Conservation (phyloP, 495 filamentous ascomycete species). For the Penicillium macrosclerotiorum region DNA sequence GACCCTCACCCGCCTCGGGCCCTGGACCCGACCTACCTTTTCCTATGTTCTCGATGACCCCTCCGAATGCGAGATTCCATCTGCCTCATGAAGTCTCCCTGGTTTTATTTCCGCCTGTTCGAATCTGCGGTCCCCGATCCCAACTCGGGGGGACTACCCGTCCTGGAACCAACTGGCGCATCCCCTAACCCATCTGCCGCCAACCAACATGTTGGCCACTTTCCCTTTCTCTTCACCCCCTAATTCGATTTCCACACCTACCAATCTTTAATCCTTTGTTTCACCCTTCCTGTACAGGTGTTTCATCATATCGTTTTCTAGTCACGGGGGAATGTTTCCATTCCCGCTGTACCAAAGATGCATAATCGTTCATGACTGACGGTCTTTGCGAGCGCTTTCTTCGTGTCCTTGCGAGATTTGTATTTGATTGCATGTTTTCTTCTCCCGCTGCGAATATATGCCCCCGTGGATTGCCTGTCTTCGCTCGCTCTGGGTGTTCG, state of each 20-base stretch:
- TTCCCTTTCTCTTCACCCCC: slow-evolving; percentile 26
- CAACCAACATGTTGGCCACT: slow-evolving; percentile 17
- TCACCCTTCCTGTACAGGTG: slow-evolving; percentile 35
- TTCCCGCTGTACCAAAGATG: slow-evolving; percentile 29
- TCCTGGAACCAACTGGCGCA: slow-evolving; percentile 6
- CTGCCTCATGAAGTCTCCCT: slow-evolving; percentile 26
- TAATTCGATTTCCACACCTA: slow-evolving; percentile 27
- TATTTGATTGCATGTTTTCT: slow-evolving; percentile 17
- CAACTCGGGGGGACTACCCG: neutral
- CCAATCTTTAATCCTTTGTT: slow-evolving; percentile 38
- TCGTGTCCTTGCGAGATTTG: slow-evolving; percentile 10
- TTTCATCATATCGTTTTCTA: slow-evolving; percentile 2
- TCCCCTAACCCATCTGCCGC: slow-evolving; percentile 4
- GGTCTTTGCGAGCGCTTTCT: neutral
- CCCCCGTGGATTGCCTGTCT: neutral
- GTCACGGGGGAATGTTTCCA: slow-evolving; percentile 16
- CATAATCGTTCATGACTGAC: slow-evolving; percentile 19
- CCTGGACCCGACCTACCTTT: slow-evolving; percentile 9
- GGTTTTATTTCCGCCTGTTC: slow-evolving; percentile 10
- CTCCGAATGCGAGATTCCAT: slow-evolving; percentile 10
- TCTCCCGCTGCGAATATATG: slow-evolving; percentile 9
- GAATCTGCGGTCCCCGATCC: neutral
- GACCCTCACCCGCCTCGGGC: slow-evolving; percentile 14
- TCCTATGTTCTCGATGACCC: slow-evolving; percentile 36
- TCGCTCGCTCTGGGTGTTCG: slow-evolving; percentile 7